Evolutionary conservation across 176 grass and related monocot genomes (phyloP), one percentile per base, ranked within the genome.

Genomic region (Saccharum officinarum): DNA sequence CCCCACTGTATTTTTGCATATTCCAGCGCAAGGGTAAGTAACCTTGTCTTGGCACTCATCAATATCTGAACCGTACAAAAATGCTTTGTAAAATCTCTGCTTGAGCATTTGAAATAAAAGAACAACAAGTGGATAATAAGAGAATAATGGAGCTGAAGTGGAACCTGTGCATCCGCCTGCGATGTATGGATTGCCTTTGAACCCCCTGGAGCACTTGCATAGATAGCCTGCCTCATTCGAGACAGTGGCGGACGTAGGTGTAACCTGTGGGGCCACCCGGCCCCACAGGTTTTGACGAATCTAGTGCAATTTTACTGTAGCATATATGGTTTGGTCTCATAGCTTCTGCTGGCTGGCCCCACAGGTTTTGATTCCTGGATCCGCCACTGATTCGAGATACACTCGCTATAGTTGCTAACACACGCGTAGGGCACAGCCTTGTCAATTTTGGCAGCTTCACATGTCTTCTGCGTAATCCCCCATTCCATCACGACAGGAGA

Each of bases 21-120:
- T 42, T 16, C 80, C 46, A 8, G 22, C 3, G 9, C 64, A 83
- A 1, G 60, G 46, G 16, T 76, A 46, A 8, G 25, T 45, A 42
- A 11, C 16, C 11, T n/a, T 65, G 23, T 82, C 18, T 0, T 15
- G 11, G 60, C 86, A 88, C 72, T 71, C 79, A 26, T 88, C 1
- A 34, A 82, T 60, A 55, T 87, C 80, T 88, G 66, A 25, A 77
- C 8, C 3, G 1, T 10, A 36, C 9, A 5, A 50, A 47, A 15
- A 4, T 14, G 11, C 12, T 26, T 72, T 41, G 40, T 72, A 15
- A 23, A 72, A 55, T 52, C 49, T 16, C 14, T 49, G 46, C 46
- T 0, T 18, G 5, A 18, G 14, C 16, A 16, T 4, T 50, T 50
- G 15, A 50, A 16, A 50, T 18, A 52, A 52, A 52, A 52, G 16